Conservation (phyloP, 495 filamentous ascomycete species). For the Aspergillus egyptiacus region DNA sequence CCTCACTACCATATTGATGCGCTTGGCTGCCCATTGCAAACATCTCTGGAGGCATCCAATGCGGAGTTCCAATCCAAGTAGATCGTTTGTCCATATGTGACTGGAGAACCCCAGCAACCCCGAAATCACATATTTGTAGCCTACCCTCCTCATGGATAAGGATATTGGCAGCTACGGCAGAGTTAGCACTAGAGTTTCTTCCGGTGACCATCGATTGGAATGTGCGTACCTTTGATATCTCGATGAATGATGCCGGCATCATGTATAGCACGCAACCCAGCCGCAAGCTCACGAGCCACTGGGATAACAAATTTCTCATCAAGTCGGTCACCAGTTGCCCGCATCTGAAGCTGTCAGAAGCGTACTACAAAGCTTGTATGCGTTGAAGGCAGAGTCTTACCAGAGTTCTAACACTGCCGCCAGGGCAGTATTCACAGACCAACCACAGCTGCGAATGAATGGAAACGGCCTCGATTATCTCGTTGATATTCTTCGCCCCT, state of each 20-base stretch:
- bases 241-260: conserved; percentile 90
- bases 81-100: conserved; percentile 77
- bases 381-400: conserved; percentile 34
- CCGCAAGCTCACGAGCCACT: conserved; percentile 79
- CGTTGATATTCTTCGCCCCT: conserved; percentile 85
- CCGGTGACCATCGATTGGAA: neutral
- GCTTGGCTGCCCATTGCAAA: conserved; percentile 42
- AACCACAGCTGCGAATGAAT: conserved; percentile 90
- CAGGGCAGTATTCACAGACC: conserved; percentile 90
- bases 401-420: conserved; percentile 89
- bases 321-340: conserved; percentile 59
- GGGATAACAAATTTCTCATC: conserved; percentile 88
- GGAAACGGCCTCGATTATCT: conserved; percentile 78
- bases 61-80: conserved; percentile 88
- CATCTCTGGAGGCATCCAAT: conserved; percentile 97
- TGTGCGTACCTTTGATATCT: conserved; percentile 77
- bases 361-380: neutral
- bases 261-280: conserved; percentile 81
- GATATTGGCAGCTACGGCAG: conserved; percentile 67
- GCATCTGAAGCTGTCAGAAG: conserved; percentile 38
- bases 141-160: conserved; percentile 81
- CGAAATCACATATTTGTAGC: conserved; percentile 92
- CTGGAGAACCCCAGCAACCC: conserved; percentile 83
- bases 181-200: conserved; percentile 6
- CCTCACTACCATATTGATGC: conserved; percentile 55